Conservation (phyloP, 1,284 basidiomycete species). For the Ganoderma meredithae region DNA sequence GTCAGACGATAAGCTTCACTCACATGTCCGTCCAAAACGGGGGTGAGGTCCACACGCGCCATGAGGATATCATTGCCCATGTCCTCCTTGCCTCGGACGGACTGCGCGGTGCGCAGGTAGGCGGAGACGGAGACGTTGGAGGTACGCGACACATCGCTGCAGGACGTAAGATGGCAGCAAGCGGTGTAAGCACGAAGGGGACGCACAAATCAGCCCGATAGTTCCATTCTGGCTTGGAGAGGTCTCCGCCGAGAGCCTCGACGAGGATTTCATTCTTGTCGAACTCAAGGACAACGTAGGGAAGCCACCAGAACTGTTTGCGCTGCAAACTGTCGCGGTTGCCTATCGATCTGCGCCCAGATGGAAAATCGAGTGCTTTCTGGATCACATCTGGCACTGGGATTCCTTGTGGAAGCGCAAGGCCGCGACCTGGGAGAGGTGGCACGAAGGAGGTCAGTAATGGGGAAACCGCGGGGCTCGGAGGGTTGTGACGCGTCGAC, state of each 20-base stretch:
- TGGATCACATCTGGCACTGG: constrained; percentile 88
- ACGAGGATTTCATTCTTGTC: constrained; percentile 99
- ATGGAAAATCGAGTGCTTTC: constrained; percentile 71
- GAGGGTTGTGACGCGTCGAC: background rate
- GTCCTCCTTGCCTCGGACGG: constrained; percentile 75
- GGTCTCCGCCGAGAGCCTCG: constrained; percentile 93
- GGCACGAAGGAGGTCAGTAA: constrained; percentile 5
- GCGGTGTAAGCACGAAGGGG: constrained; percentile 12
- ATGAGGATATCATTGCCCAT: constrained; percentile 95
- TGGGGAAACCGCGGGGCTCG: background rate
- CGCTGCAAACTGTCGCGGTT: constrained; percentile 90
- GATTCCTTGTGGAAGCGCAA: constrained; percentile 77
- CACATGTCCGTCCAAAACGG: constrained; percentile 83
- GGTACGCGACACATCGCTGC: constrained; percentile 86
- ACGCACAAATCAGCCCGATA: constrained; percentile 95
- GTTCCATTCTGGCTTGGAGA: constrained; percentile 90
- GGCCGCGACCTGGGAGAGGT: constrained; percentile 64
- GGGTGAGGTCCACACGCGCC: constrained; percentile 90
- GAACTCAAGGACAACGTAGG: constrained; percentile 97
- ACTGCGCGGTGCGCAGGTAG: constrained; percentile 82
- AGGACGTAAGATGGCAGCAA: constrained; percentile 17
- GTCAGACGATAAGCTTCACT: constrained; percentile 41
- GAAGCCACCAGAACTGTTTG: constrained; percentile 95
- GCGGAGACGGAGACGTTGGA: constrained; percentile 91
- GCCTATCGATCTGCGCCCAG: constrained; percentile 61